phyloP scores from a whole-genome alignment of 2,329 filamentous ascomycete genomes.

The Talaromyces sp. region DNA sequence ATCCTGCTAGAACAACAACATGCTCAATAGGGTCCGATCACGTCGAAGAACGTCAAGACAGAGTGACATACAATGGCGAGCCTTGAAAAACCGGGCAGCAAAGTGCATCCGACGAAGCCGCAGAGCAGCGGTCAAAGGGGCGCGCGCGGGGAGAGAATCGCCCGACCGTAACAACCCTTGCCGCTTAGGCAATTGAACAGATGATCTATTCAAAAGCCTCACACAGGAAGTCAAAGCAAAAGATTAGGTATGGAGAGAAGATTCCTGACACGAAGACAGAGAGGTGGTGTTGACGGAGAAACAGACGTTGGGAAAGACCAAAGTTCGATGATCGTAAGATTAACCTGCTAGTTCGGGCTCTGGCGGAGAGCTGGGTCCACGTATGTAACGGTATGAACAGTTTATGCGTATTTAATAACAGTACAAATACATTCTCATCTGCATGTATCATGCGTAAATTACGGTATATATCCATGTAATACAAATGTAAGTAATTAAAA shows the following conservation, averaged over 20 bases:
- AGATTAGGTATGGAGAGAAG: not conserved
- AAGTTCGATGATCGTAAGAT: slow-evolving; percentile 5
- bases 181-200: slow-evolving; percentile 10
- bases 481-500: not conserved
- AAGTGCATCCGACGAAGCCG: slow-evolving; percentile 15
- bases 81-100: not conserved
- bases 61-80: slow-evolving; percentile 8
- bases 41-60: not conserved
- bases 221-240: not conserved
- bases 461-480: not conserved
- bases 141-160: slow-evolving; percentile 11
- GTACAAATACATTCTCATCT: not conserved
- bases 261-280: slow-evolving; percentile 16
- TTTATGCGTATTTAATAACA: not conserved
- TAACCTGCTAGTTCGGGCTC: not conserved
- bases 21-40: not conserved
- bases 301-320: not conserved
- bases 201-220: not conserved
- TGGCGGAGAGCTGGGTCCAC: not conserved
- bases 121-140: slow-evolving; percentile 17
- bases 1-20: not conserved
- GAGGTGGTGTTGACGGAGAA: slow-evolving; percentile 10
- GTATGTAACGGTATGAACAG: not conserved
- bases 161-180: slow-evolving; percentile 14
- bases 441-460: not conserved